phyloP scores from a whole-genome alignment of 306 rosid species.

The Lathyrus aphaca region DNA sequence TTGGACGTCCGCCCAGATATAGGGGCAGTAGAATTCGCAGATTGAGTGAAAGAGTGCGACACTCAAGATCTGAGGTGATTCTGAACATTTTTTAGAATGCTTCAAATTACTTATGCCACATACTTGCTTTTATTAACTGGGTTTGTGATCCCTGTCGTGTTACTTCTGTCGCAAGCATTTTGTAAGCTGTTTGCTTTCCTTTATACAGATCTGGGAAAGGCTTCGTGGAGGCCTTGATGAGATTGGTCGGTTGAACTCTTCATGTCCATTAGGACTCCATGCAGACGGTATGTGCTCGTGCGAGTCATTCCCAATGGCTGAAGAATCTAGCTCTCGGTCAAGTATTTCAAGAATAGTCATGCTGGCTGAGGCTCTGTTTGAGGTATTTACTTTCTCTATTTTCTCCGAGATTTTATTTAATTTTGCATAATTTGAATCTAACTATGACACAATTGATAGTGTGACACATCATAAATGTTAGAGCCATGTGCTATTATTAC shows the following conservation, averaged over 20 bases:
- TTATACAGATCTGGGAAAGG: constrained; percentile 86
- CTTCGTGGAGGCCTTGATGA: constrained; percentile 84
- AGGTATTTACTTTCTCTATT: constrained; percentile 58
- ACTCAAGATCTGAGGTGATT: constrained; percentile 89
- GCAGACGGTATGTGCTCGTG: constrained; percentile 88
- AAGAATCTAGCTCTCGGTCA: constrained; percentile 83
- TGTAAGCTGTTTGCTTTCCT: constrained; percentile 33
- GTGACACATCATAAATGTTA: constrained; percentile 17
- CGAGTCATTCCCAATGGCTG: constrained; percentile 62
- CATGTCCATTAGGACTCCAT: constrained; percentile 90
- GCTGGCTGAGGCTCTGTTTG: constrained; percentile 97
- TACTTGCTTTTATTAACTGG: constrained; percentile 31
- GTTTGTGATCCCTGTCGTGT: constrained; percentile 22
- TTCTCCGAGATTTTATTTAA: constrained; percentile 23
- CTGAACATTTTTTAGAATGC: constrained; percentile 34
- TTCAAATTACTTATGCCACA: constrained; percentile 27
- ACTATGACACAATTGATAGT: constrained; percentile 27
- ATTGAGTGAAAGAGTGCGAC: constrained; percentile 62
- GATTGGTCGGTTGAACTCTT: constrained; percentile 55
- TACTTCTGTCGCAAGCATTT: not conserved
- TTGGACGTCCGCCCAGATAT: constrained; percentile 61
- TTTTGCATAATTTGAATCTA: constrained; percentile 14
- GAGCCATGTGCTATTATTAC: constrained; percentile 10
- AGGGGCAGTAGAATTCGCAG: constrained; percentile 67
- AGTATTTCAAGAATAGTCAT: constrained; percentile 96